These are phyloP conservation scores for Trichocladium uniseriatum DNA, from an alignment of 495 filamentous ascomycete species.

Conservation along the genomic window DNA sequence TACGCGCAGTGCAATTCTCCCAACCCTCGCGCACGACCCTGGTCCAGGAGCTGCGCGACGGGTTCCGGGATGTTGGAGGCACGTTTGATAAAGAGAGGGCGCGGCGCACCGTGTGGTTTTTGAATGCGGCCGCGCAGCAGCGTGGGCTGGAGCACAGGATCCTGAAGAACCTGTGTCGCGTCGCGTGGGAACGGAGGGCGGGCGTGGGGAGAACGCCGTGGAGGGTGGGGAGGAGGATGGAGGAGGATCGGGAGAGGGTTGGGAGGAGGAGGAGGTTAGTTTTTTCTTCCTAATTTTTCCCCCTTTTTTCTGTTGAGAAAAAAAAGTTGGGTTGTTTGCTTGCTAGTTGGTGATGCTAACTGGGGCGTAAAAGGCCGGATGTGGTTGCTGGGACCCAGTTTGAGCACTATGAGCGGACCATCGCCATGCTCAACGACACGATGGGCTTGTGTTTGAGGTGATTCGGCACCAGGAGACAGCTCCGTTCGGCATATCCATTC, in stretches of 20 bases:
- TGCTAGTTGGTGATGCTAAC: background rate
- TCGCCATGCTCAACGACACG: constrained; percentile 63
- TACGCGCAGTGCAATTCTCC: constrained; percentile 74
- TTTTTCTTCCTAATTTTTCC: background rate
- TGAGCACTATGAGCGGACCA: constrained; percentile 54
- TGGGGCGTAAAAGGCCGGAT: background rate
- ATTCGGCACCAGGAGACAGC: constrained; percentile 13
- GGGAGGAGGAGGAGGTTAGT: constrained; percentile 6
- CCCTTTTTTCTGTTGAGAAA: background rate
- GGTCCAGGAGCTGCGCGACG: constrained; percentile 52
- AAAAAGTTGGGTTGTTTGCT: too few relatives aligned
- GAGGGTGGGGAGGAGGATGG: background rate
- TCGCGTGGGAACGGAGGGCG: constrained; percentile 34
- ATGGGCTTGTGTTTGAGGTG: constrained; percentile 59
- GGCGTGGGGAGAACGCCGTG: background rate
- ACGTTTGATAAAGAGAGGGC: constrained; percentile 54
- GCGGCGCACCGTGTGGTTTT: constrained; percentile 66
- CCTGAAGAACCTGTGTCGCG: constrained; percentile 60
- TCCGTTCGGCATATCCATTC: background rate
- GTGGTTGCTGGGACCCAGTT: constrained; percentile 25
- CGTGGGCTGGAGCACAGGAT: constrained; percentile 73
- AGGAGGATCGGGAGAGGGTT: constrained; percentile 1
- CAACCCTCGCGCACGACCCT: constrained; percentile 62
- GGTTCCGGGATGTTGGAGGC: constrained; percentile 54
- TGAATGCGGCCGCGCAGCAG: constrained; percentile 55